Percentiles rank a stretch among this genome's conserved stretches.
These are phyloP conservation scores for Jamesozyma gamospora DNA, from an alignment of 805 yeast genomes.

Conservation along the genomic window DNA sequence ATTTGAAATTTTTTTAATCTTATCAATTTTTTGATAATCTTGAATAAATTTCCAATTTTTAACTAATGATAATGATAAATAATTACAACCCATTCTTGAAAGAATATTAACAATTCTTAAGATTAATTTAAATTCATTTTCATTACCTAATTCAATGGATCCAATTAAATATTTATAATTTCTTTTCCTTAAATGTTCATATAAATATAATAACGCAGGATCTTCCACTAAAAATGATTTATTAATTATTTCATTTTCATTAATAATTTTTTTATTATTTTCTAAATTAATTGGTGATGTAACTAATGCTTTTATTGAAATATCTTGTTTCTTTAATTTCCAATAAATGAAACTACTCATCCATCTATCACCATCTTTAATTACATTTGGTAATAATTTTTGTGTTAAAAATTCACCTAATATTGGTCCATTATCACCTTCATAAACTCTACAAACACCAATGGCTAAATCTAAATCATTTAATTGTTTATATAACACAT, in stretches of 20 bases:
- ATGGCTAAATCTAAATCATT: conserved; percentile 66
- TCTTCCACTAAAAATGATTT: conserved; percentile 56
- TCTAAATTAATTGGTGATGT: conserved; percentile 40
- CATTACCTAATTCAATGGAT: conserved; percentile 33
- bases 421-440: conserved; percentile 49
- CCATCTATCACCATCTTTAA: conserved; percentile 68
- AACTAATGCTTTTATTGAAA: conserved; percentile 56
- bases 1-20: neutral
- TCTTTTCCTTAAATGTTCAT: conserved; percentile 47
- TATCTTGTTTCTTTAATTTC: conserved; percentile 41
- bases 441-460: conserved; percentile 70
- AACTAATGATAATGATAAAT: conserved; percentile 52
- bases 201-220: conserved; percentile 67
- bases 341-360: conserved; percentile 70
- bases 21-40: conserved; percentile 3
- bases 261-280: conserved; percentile 19
- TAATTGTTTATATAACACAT: conserved; percentile 58
- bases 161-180: conserved; percentile 42
- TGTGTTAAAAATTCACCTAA: conserved; percentile 39
- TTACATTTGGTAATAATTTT: conserved; percentile 46
- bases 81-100: conserved; percentile 86
- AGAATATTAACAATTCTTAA: conserved; percentile 57
- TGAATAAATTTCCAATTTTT: conserved; percentile 56
- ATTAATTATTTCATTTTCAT: conserved; percentile 29
- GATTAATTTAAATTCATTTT: conserved; percentile 51